phyloP scores from a whole-genome alignment of 164 flowering plant genomes.

The Tetracentron sinense region DNA sequence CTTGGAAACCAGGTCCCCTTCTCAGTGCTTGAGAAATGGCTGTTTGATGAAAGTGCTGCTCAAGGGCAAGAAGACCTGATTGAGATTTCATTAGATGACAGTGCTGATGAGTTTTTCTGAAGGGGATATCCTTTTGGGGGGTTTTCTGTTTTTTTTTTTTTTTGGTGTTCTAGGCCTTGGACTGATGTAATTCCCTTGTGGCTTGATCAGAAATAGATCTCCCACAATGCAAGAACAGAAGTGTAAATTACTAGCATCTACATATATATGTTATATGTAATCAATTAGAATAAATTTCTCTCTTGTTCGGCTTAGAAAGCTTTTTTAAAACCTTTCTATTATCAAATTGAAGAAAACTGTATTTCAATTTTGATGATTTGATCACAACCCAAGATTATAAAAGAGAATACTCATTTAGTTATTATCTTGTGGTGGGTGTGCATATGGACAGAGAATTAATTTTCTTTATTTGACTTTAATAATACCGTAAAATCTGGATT shows the following conservation, averaged over 20 bases:
- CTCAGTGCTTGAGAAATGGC: constrained; percentile 73
- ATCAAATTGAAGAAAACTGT: too few relatives aligned
- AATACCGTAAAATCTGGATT: too few relatives aligned
- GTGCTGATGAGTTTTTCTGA: constrained; percentile 33
- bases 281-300: too few relatives aligned
- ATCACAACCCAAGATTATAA: too few relatives aligned
- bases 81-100: constrained; percentile 38
- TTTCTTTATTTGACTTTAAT: too few relatives aligned
- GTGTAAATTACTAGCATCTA: not conserved
- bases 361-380: too few relatives aligned
- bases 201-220: constrained; percentile 6
- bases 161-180: constrained; percentile 12
- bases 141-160: not conserved
- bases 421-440: too few relatives aligned
- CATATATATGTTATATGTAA: not conserved
- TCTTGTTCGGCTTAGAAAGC: too few relatives aligned
- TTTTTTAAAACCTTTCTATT: too few relatives aligned
- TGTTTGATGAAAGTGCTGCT: constrained; percentile 46
- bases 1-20: constrained; percentile 27
- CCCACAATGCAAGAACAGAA: not conserved
- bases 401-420: too few relatives aligned
- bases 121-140: constrained; percentile 1
- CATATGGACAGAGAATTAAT: too few relatives aligned
- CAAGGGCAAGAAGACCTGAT: constrained; percentile 34
- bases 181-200: constrained; percentile 1